A percentile compares a stretch with the other conserved stretches of the same genome.
These are phyloP conservation scores for Amanita pallidorosea DNA, from an alignment of 768 basidiomycete species.

Conservation along the genomic window DNA sequence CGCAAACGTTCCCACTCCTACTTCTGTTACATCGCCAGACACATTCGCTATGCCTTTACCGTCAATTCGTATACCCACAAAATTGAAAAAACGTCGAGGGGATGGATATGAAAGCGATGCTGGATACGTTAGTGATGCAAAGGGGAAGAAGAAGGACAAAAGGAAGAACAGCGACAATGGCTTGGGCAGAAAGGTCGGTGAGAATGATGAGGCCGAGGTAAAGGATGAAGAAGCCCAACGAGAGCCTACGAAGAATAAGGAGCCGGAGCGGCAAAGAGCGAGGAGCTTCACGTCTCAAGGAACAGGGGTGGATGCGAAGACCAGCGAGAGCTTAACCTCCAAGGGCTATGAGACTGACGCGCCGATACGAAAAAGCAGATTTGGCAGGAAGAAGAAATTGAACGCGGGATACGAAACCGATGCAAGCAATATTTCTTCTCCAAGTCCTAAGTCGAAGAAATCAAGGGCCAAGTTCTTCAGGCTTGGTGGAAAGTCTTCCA, in stretches of 20 bases:
- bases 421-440: slow-evolving; percentile 17
- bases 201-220: slow-evolving; percentile 12
- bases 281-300: slow-evolving; percentile 18
- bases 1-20: neutral
- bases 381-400: slow-evolving; percentile 19
- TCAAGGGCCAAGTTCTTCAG: slow-evolving; percentile 33
- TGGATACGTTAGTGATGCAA: slow-evolving; percentile 36
- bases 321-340: slow-evolving; percentile 10
- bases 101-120: slow-evolving; percentile 47
- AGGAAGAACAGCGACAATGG: slow-evolving; percentile 3
- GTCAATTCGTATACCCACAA: slow-evolving; percentile 17
- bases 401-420: slow-evolving; percentile 30
- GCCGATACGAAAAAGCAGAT: slow-evolving; percentile 7
- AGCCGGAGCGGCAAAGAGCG: slow-evolving; percentile 24
- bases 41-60: slow-evolving; percentile 10
- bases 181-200: slow-evolving; percentile 15
- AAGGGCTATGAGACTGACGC: slow-evolving; percentile 21
- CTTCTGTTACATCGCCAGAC: slow-evolving; percentile 13
- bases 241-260: slow-evolving; percentile 1
- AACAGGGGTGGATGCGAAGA: slow-evolving; percentile 10
- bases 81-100: slow-evolving; percentile 23
- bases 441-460: slow-evolving; percentile 20
- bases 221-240: slow-evolving; percentile 15
- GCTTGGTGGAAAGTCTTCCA: slow-evolving; percentile 27
- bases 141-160: slow-evolving; percentile 2